A percentile compares a stretch with the other conserved stretches of the same genome.
phyloP scores from a whole-genome alignment of 306 rosid genomes.

The Castanospermum australe region DNA sequence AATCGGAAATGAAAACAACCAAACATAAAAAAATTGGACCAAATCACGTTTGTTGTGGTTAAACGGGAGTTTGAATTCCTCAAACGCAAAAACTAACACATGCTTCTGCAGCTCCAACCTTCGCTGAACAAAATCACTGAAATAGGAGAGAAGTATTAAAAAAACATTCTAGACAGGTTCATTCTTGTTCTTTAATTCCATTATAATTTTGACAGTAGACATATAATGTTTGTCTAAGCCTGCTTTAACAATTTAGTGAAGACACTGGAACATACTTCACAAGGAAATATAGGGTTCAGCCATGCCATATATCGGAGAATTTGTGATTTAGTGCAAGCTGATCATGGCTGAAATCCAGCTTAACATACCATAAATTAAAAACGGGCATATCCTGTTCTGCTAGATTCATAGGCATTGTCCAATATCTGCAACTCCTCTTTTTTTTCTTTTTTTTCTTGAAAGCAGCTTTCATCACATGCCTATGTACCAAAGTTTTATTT shows the following conservation, averaged over 20 bases:
- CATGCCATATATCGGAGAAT: background rate
- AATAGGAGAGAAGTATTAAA: constrained; percentile 57
- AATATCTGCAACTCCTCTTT: background rate
- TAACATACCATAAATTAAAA: background rate
- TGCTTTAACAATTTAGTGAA: background rate
- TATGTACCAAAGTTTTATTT: background rate
- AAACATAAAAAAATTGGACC: too few species aligned
- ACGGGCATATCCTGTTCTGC: background rate
- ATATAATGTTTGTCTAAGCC: background rate
- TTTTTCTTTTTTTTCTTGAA: background rate
- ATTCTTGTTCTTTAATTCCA: constrained; percentile 14
- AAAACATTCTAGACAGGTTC: constrained; percentile 66
- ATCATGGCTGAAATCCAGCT: background rate
- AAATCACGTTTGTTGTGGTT: too few species aligned
- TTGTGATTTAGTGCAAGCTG: background rate
- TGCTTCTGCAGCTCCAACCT: constrained; percentile 88
- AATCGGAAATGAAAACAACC: too few species aligned
- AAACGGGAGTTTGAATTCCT: too few species aligned
- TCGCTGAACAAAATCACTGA: constrained; percentile 60
- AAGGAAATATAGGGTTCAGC: background rate
- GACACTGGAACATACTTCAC: background rate
- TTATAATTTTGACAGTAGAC: background rate
- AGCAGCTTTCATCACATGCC: background rate
- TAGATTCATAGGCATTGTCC: background rate
- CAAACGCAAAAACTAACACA: too few species aligned